Base-by-base conservation (phyloP, 495 filamentous ascomycete species). In the Jackrogersella minutella region DNA sequence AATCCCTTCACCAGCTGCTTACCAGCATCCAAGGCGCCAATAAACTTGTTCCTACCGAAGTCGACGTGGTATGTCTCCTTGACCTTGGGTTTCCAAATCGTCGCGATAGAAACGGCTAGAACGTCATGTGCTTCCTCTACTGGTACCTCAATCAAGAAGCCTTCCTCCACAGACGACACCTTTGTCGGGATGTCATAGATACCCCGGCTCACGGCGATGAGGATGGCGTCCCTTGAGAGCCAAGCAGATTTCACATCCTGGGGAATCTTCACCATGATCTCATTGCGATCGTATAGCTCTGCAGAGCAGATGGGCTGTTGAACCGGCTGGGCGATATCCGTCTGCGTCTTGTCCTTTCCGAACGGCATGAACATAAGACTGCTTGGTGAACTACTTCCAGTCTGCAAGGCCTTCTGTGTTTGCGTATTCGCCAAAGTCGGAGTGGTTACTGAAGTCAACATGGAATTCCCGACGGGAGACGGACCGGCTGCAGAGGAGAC, bases 31-130 rank as follows among this genome's bases (percentile, higher is more conserved):
- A 81, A 22, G 6, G 66, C 71, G 47, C 80, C 71, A 24, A 58
- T 73, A 4, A 79, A 65, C 11, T 65, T 62, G 21, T 74, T 68
- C 58, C 63, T 78, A 28, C 79, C 80, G 51, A 83, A 79, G 56
- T 82, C 71, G 5, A 82, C 64, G 21, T 73, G 71, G 49, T 79
- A 80, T 0, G 79, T 79, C 69, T 82, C 78, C 56, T 81, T 79
- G 49, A 82, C 74, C 64, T 74, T 80, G 16, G 81, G 80, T 34
- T 70, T 76, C 49, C 74, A 73, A 16, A 70, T 79, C 2, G 79
- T 82, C 41, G 76, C 74, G 34, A 84, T 78, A 0, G 77, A 74
- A 16, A 84, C 73, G 43, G 76, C 78, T 17, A 84, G 43, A 22
- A 75, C 63, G 28, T 78, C 80, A 22, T 82, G 59, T 13, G 79